Evolutionary conservation across 768 basidiomycete species (phyloP), one percentile per base, ranked within the genome.

Genomic region (Thelephora aurantiotincta): DNA sequence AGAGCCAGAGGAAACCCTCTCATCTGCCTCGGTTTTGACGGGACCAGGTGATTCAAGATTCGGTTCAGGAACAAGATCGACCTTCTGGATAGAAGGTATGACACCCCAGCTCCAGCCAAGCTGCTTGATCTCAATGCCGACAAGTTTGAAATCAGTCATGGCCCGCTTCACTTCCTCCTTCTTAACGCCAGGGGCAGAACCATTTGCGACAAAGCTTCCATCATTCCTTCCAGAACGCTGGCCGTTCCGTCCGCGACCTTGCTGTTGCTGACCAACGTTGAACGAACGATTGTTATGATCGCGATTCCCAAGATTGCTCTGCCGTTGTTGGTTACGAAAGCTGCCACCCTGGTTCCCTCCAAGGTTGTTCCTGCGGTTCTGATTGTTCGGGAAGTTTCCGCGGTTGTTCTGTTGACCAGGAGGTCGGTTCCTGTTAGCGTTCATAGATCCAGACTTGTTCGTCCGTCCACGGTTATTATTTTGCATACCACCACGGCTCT

Each of bases 121-220:
- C 54, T 83, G 80, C 56, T 72, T 77, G 54, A 96, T 83, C 60
- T 87, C 80, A 55, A 97, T 71, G 22, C 86, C 92, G 58, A 93
- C 72, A 61, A 99, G 91, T 68, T 94, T 89, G 77, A 99, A 99
- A 68, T 98, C 94, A 34, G 92, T 97, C 55, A 99, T 79, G 26
- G 93, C 96, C 57, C 89, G 78, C 58, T 82, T 77, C 60, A 84
- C 83, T 63, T 90, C 87, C 60, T 88, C 85, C 65, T 82, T 84
- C 74, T 87, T 87, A 54, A n/a, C 45, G 48, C 48, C 45, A 35
- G 54, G 43, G n/a, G 46, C 41, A 49, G 52, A 51, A 46, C 51
- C 37, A 59, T 71, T 67, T n/a, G 58, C 57, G 11, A 48, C 36
- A 18, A 30, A 43, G 33, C 54, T 52, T 36, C 60, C 54, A 56